These are phyloP conservation scores for Claviceps cyperi DNA, from an alignment of 2,329 filamentous ascomycete genomes.

Conservation along the genomic window DNA sequence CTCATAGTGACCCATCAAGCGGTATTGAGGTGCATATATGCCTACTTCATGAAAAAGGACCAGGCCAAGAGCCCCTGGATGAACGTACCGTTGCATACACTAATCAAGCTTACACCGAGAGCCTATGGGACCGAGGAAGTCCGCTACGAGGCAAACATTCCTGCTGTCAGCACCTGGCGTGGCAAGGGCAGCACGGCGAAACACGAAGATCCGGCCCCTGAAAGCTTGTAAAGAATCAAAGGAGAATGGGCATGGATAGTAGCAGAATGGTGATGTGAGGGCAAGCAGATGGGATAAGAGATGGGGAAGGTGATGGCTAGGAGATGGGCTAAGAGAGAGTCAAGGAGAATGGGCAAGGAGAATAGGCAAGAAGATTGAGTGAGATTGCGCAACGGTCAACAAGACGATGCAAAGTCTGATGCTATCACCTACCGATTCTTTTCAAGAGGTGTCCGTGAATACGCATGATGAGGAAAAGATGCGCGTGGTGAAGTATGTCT, in stretches of 20 bases:
- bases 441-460: neutral
- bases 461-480: neutral
- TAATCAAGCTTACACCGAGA: constrained; percentile 90
- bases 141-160: constrained; percentile 78
- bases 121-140: constrained; percentile 90
- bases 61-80: constrained; percentile 94
- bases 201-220: constrained; percentile 51
- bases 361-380: no score
- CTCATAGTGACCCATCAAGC: constrained; percentile 97
- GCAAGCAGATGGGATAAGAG: no score
- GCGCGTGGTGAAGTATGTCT: neutral
- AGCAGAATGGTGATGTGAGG: no score
- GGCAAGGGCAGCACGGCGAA: constrained; percentile 87
- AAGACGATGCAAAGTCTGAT: no score
- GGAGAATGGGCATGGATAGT: no score
- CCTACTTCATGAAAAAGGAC: constrained; percentile 96
- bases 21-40: constrained; percentile 91
- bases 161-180: constrained; percentile 90
- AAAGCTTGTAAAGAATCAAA: constrained; percentile 14
- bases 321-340: no score
- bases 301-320: no score
- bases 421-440: neutral
- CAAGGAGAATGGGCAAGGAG: no score
- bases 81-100: constrained; percentile 89
- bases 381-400: no score